Percentiles rank a stretch among this genome's conserved stretches.
Conservation (phyloP, 225 moss, liverwort and hornwort species). For the Antitrichia curtipendula region DNA sequence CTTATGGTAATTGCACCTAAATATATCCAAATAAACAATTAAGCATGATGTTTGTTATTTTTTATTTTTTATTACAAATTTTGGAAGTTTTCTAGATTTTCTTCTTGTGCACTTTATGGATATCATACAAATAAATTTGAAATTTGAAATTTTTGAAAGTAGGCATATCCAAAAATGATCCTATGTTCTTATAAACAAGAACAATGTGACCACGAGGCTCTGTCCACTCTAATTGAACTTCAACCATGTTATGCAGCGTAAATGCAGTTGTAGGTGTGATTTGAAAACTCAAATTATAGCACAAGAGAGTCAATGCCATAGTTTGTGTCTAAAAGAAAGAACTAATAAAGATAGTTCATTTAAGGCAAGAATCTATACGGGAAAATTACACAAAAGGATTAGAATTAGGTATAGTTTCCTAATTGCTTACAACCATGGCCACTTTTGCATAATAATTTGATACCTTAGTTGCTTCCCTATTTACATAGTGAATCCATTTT, state of each 20-base stretch:
- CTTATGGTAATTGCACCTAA: background rate
- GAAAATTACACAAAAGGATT: background rate
- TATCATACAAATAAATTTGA: background rate
- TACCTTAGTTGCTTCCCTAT: background rate
- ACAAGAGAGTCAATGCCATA: too few species aligned
- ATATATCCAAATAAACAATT: background rate
- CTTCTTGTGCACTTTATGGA: background rate
- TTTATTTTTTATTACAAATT: too few species aligned
- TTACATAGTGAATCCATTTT: fast-evolving
- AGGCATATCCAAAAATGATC: background rate
- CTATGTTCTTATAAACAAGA: fast-evolving
- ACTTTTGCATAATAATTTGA: background rate
- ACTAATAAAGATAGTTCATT: too few species aligned
- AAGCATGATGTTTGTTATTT: background rate
- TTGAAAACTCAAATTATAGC: too few species aligned
- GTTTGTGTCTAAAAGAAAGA: too few species aligned
- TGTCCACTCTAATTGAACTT: too few species aligned
- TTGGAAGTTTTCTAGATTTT: background rate
- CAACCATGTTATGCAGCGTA: too few species aligned
- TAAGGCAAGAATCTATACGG: background rate
- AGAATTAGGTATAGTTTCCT: background rate
- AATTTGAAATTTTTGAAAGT: background rate
- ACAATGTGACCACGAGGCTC: too few species aligned
- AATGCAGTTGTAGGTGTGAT: too few species aligned
- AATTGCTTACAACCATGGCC: fast-evolving